These are phyloP conservation scores for Russula griseocarnosa DNA, from an alignment of 768 basidiomycete genomes.

Conservation along the genomic window DNA sequence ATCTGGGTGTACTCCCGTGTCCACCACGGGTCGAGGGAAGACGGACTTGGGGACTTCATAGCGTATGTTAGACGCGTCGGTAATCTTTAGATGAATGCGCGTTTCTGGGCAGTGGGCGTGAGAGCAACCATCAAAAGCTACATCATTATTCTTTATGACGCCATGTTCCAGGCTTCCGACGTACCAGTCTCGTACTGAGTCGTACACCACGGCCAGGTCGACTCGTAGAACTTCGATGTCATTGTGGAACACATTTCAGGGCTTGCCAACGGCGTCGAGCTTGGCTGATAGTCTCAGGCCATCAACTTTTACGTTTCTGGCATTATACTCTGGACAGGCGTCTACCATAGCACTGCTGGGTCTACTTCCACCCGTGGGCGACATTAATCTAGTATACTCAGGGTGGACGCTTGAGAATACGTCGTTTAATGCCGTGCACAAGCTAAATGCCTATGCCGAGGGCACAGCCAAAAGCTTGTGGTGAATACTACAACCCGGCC, in stretches of 20 bases:
- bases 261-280: conserved; percentile 47
- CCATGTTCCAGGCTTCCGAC: not conserved
- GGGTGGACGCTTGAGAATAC: not conserved
- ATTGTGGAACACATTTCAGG: conserved; percentile 57
- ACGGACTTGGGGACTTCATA: conserved; percentile 65
- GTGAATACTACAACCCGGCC: too few relatives aligned
- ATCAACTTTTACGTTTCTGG: conserved; percentile 41
- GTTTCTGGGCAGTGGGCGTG: conserved; percentile 36
- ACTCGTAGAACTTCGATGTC: conserved; percentile 51
- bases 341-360: conserved; percentile 42
- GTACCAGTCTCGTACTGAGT: conserved; percentile 56
- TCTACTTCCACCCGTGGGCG: conserved; percentile 30
- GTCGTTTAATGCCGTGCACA: not conserved
- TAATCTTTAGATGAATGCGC: conserved; percentile 63
- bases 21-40: conserved; percentile 48
- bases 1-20: conserved; percentile 32
- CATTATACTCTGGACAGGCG: conserved; percentile 58
- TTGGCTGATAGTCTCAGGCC: conserved; percentile 47
- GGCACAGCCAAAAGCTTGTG: too few relatives aligned
- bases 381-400: too few relatives aligned
- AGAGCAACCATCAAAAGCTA: not conserved
- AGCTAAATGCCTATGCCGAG: too few relatives aligned
- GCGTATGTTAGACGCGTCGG: conserved; percentile 45
- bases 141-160: not conserved
- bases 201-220: conserved; percentile 51